Conservation (phyloP, 2,329 filamentous ascomycete species). For the Bimuria novae-zelandiae region DNA sequence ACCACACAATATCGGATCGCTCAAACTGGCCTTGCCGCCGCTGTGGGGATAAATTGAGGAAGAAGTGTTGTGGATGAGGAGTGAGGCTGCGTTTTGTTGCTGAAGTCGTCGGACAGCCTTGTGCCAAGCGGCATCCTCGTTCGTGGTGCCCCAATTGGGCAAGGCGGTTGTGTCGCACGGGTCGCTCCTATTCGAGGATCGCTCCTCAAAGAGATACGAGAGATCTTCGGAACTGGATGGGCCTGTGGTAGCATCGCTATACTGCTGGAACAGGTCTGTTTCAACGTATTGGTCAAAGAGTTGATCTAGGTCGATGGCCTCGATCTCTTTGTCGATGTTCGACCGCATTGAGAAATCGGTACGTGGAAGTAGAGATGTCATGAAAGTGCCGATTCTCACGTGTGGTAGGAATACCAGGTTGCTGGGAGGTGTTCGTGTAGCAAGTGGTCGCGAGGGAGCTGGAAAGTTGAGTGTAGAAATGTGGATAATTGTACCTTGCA, state of each 20-base stretch:
- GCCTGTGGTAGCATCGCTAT: conserved; percentile 54
- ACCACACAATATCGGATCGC: conserved; percentile 39
- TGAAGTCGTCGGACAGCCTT: conserved; percentile 57
- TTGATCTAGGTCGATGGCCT: conserved; percentile 62
- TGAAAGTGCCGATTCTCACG: conserved; percentile 31
- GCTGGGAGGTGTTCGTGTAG: conserved; percentile 23
- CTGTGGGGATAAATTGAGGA: conserved; percentile 40
- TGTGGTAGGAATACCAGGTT: conserved; percentile 24
- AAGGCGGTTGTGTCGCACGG: conserved; percentile 52
- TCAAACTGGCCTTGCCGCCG: conserved; percentile 35
- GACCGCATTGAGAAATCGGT: conserved; percentile 48
- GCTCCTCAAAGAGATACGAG: conserved; percentile 57
- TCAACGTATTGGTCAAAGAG: conserved; percentile 68
- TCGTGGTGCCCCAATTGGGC: conserved; percentile 53
- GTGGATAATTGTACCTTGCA: conserved; percentile 31
- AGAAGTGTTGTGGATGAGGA: conserved; percentile 30
- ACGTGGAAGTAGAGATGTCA: conserved; percentile 34
- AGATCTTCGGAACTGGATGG: conserved; percentile 55
- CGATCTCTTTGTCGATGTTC: conserved; percentile 56
- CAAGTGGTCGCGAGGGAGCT: conserved; percentile 15
- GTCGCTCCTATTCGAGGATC: conserved; percentile 58
- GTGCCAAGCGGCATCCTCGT: conserved; percentile 58
- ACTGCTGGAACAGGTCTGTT: conserved; percentile 56
- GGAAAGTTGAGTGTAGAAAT: conserved; percentile 21
- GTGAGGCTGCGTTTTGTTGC: conserved; percentile 55